phyloP scores from a whole-genome alignment of 164 flowering plant species.

The Tinospora cordifolia region DNA sequence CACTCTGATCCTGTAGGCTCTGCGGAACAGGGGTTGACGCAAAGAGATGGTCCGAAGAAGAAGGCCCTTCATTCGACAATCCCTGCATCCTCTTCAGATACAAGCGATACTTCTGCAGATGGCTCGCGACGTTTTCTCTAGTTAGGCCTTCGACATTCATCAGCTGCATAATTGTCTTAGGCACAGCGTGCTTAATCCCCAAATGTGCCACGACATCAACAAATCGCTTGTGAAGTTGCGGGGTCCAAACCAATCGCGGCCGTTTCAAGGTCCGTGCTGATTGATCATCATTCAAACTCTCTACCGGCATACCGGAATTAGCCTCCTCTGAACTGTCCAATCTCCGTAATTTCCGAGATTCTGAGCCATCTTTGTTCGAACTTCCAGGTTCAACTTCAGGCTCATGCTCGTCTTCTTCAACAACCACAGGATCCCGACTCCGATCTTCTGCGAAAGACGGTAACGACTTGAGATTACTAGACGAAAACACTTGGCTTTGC shows the following conservation, averaged over 20 bases:
- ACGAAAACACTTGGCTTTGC: conserved; percentile 14
- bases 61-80: conserved; percentile 40
- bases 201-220: conserved; percentile 20
- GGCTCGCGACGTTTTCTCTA: conserved; percentile 21
- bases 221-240: conserved; percentile 21
- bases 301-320: conserved; percentile 13
- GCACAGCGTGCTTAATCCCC: conserved; percentile 22
- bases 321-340: conserved; percentile 40
- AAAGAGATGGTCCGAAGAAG: conserved; percentile 54
- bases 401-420: conserved; percentile 21
- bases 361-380: conserved; percentile 22
- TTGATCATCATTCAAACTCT: conserved; percentile 33
- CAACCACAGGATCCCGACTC: conserved; percentile 11
- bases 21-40: conserved; percentile 59
- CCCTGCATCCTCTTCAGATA: conserved; percentile 28
- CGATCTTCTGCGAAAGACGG: conserved; percentile 21
- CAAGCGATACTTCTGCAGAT: conserved; percentile 20
- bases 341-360: conserved; percentile 34
- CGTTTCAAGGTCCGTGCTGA: conserved; percentile 23
- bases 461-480: conserved; percentile 25
- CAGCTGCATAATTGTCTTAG: conserved; percentile 21
- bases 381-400: conserved; percentile 11
- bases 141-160: conserved; percentile 26
- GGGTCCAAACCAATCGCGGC: conserved; percentile 21
- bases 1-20: conserved; percentile 38